Base-by-base conservation (phyloP, 2,329 filamentous ascomycete genomes). In the Colletotrichum abscissum region DNA sequence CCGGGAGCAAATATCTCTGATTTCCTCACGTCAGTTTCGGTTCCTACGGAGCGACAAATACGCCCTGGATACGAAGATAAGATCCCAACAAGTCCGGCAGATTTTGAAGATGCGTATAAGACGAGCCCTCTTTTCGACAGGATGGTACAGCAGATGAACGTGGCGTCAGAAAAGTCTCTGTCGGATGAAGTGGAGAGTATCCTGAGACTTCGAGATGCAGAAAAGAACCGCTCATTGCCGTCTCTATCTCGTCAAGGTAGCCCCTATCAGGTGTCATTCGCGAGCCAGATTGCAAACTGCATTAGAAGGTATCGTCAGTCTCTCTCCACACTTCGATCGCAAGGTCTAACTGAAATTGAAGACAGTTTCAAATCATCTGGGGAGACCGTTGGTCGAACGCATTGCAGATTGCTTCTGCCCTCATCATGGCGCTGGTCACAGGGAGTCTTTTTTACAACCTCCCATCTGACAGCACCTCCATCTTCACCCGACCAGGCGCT, bases 11-110 rank as follows among this genome's bases (percentile, higher is more conserved):
- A 91, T 0, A 92, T 89, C 0, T 90, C 88, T 3, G 92, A 94
- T 76, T 94, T 94, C 78, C 82, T 94, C 9, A 94, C 92, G 0
- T 90, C 90, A 0, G 87, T 95, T 19, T 94, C 93, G 1, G 94
- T 96, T 79, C 89, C 92, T 1, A 89, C 88, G 11, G 93, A 95
- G 78, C 88, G 94, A 46, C 87, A 88, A 19, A 92, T 95, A 79
- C 89, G 92, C 24, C 81, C 86, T 0, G 93, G 92, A 1, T 92
- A 87, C 76, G 91, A 95, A 77, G 84, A 88, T 9, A 89, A 88
- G 4, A 90, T 92, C 1, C 94, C 94, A 0, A 93, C 92, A 78
- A 93, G 92, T 0, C 84, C 93, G 0, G 88, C 90, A 63, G 93
- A 94, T 46, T 88, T 96, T 72, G 89, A 86, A 46, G 16, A 54